phyloP scores from a whole-genome alignment of 768 basidiomycete species.

The Botryobasidium botryosum region DNA sequence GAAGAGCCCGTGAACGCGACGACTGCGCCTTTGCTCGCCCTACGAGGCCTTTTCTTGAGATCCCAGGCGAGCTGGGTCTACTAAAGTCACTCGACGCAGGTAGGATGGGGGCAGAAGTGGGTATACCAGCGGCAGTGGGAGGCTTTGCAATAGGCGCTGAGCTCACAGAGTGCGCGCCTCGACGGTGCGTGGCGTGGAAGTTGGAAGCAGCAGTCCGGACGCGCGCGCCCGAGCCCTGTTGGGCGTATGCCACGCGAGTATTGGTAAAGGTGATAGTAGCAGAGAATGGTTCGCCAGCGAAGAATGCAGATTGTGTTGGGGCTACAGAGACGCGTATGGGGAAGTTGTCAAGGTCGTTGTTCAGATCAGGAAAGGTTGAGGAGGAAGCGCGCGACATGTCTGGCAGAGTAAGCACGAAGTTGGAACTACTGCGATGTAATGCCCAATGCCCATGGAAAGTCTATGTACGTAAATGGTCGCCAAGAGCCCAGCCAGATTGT shows the following conservation, averaged over 20 bases:
- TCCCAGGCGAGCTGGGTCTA: background rate
- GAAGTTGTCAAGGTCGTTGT: too few species aligned
- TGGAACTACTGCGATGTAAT: too few species aligned
- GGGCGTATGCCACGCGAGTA: conserved; percentile 14
- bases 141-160: background rate
- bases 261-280: conserved; percentile 82
- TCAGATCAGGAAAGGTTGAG: too few species aligned
- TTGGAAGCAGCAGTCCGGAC: background rate
- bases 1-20: background rate
- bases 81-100: too few species aligned
- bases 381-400: too few species aligned
- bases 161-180: background rate
- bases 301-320: conserved; percentile 78
- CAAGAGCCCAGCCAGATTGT: too few species aligned
- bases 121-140: background rate
- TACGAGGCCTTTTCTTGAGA: background rate
- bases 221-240: background rate
- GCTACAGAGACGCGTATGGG: conserved; percentile 23
- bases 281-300: conserved; percentile 77
- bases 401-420: too few species aligned
- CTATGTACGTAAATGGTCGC: too few species aligned
- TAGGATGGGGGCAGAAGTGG: background rate
- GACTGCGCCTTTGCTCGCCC: background rate
- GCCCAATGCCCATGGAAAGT: too few species aligned
- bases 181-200: background rate